phyloP scores from a whole-genome alignment of 106 monocot genomes.

The Allium sativum region DNA sequence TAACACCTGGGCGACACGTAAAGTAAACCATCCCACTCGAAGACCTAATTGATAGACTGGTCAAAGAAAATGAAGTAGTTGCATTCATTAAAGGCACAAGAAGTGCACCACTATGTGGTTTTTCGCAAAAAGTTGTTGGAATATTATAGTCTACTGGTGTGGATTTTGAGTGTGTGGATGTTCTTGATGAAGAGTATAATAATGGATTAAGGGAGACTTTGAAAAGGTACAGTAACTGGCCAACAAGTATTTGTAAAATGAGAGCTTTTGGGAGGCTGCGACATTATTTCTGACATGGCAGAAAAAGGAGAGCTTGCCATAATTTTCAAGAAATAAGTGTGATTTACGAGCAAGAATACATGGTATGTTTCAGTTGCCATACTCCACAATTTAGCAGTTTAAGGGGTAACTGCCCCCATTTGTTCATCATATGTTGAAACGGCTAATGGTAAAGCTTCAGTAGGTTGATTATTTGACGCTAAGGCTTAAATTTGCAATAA shows the following conservation, averaged over 20 bases:
- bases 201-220: conserved; percentile 71
- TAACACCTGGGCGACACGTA: conserved; percentile 81
- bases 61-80: conserved; percentile 81
- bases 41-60: conserved; percentile 67
- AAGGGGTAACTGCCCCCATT: too few species aligned
- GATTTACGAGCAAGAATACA: not conserved
- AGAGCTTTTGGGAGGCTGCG: conserved; percentile 92
- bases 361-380: not conserved
- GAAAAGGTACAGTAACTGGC: conserved; percentile 96
- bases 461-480: too few species aligned
- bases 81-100: conserved; percentile 98
- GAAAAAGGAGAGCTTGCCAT: conserved; percentile 63
- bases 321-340: conserved; percentile 35
- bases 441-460: too few species aligned
- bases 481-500: too few species aligned
- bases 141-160: conserved; percentile 66
- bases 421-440: too few species aligned
- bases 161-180: conserved; percentile 72
- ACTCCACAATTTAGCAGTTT: not conserved
- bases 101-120: conserved; percentile 81
- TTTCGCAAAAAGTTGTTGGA: conserved; percentile 81
- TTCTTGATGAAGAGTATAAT: conserved; percentile 89
- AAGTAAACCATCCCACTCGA: conserved; percentile 69
- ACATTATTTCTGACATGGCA: conserved; percentile 75
- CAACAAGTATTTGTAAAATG: conserved; percentile 82